A percentile compares a stretch with the other conserved stretches of the same genome.
phyloP scores from a whole-genome alignment of 140 eudicot genomes.

The Erigeron philadelphicus region DNA sequence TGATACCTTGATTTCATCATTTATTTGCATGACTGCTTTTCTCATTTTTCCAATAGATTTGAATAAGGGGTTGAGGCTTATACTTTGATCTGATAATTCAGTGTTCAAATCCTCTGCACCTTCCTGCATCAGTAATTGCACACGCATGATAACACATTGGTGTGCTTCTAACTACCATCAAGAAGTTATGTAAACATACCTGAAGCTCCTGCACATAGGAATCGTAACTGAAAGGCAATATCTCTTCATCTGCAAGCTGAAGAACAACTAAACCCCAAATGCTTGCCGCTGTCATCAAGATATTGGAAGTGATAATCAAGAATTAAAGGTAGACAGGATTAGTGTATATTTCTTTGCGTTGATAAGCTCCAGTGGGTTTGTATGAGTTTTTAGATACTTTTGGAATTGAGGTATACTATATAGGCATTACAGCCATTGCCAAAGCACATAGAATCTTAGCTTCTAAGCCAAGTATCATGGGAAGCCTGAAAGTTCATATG shows the following conservation, averaged over 20 bases:
- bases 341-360: neutral
- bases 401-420: no score
- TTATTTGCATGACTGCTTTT: slow-evolving; percentile 45
- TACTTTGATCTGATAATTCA: slow-evolving; percentile 31
- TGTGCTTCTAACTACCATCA: neutral
- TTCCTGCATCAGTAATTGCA: slow-evolving; percentile 38
- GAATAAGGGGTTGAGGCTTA: slow-evolving; percentile 60
- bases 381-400: neutral
- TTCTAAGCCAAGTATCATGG: neutral
- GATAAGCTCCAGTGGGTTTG: neutral
- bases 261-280: slow-evolving; percentile 89
- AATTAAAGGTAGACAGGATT: neutral
- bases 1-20: slow-evolving; percentile 54
- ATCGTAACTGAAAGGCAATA: slow-evolving; percentile 63
- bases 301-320: slow-evolving; percentile 2
- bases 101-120: slow-evolving; percentile 49
- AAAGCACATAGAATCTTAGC: neutral
- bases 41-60: slow-evolving; percentile 58
- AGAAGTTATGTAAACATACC: slow-evolving; percentile 39
- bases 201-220: slow-evolving; percentile 65
- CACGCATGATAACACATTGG: neutral
- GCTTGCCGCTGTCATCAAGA: slow-evolving; percentile 56
- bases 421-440: neutral
- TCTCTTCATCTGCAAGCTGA: slow-evolving; percentile 75
- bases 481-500: slow-evolving; percentile 1